These are phyloP conservation scores for Panellus pusillus DNA, from an alignment of 768 basidiomycete genomes.

Conservation along the genomic window DNA sequence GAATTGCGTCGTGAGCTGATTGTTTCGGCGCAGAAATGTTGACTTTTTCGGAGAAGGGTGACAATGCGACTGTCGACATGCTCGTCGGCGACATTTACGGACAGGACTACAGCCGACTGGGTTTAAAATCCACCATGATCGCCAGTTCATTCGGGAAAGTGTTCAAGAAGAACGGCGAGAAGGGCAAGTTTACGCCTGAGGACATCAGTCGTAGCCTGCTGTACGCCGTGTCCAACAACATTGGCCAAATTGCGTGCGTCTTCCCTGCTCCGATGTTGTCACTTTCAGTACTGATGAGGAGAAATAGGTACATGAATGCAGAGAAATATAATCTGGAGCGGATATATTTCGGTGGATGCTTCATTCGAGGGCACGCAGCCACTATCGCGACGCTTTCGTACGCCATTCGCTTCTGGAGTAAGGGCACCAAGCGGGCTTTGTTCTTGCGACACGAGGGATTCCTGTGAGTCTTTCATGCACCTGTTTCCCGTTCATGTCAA, in stretches of 20 bases:
- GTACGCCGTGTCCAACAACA: slow-evolving; percentile 98
- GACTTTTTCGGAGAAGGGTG: slow-evolving; percentile 87
- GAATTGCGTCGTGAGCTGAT: slow-evolving; percentile 4
- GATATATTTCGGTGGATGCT: slow-evolving; percentile 99
- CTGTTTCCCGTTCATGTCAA: slow-evolving; percentile 1
- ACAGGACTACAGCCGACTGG: slow-evolving; percentile 93
- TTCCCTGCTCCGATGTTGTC: neutral
- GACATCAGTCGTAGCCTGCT: slow-evolving; percentile 94
- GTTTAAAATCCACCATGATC: slow-evolving; percentile 96
- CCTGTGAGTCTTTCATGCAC: slow-evolving; percentile 41
- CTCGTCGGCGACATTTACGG: slow-evolving; percentile 99
- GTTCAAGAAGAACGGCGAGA: slow-evolving; percentile 85
- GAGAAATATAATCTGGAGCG: slow-evolving; percentile 96
- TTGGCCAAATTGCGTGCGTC: slow-evolving; percentile 98
- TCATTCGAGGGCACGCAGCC: slow-evolving; percentile 96
- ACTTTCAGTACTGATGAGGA: slow-evolving; percentile 30
- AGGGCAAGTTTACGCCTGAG: slow-evolving; percentile 79
- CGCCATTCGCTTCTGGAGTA: slow-evolving; percentile 99
- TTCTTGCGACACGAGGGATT: slow-evolving; percentile 99
- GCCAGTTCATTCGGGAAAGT: slow-evolving; percentile 99
- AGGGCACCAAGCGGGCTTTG: slow-evolving; percentile 92
- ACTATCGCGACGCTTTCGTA: slow-evolving; percentile 98
- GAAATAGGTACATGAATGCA: slow-evolving; percentile 88
- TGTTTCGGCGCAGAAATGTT: slow-evolving; percentile 78
- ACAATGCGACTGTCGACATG: slow-evolving; percentile 96